phyloP scores from a whole-genome alignment of 2,329 filamentous ascomycete species.

The Fragosphaeria purpurea region DNA sequence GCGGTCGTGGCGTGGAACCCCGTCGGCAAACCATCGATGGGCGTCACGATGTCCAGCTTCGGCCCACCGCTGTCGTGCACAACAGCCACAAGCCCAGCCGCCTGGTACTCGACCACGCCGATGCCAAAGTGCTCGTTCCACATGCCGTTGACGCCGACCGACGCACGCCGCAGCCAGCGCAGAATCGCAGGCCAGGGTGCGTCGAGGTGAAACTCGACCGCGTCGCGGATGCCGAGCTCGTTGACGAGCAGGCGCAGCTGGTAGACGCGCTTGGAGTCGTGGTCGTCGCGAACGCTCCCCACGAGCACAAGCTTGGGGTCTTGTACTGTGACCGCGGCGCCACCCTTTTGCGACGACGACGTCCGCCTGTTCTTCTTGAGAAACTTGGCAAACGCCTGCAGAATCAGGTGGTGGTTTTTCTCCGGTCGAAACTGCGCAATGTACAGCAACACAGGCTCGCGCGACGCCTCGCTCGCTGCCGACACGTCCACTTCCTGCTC shows the following conservation, averaged over 20 bases:
- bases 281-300: conserved; percentile 81
- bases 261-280: conserved; percentile 76
- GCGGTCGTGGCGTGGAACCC: conserved; percentile 79
- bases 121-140: conserved; percentile 99
- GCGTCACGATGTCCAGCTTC: conserved; percentile 83
- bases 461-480: conserved; percentile 53
- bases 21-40: conserved; percentile 69
- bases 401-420: conserved; percentile 85
- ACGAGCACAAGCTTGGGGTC: conserved; percentile 68
- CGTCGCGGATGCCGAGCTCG: conserved; percentile 74
- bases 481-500: conserved; percentile 64
- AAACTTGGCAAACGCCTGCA: conserved; percentile 75
- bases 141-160: conserved; percentile 92
- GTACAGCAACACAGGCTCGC: conserved; percentile 70
- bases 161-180: conserved; percentile 64
- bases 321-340: background rate
- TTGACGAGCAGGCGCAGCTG: conserved; percentile 76
- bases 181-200: conserved; percentile 83
- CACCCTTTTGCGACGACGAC: background rate
- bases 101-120: conserved; percentile 95
- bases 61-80: conserved; percentile 91
- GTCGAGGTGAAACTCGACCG: conserved; percentile 81
- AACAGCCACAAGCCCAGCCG: conserved; percentile 82
- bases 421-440: conserved; percentile 97
- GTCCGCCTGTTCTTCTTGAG: conserved; percentile 34